Evolutionary conservation across 2,329 filamentous ascomycete species (phyloP), one percentile per base, ranked within the genome.

Genomic region (Diaporthe helianthi): DNA sequence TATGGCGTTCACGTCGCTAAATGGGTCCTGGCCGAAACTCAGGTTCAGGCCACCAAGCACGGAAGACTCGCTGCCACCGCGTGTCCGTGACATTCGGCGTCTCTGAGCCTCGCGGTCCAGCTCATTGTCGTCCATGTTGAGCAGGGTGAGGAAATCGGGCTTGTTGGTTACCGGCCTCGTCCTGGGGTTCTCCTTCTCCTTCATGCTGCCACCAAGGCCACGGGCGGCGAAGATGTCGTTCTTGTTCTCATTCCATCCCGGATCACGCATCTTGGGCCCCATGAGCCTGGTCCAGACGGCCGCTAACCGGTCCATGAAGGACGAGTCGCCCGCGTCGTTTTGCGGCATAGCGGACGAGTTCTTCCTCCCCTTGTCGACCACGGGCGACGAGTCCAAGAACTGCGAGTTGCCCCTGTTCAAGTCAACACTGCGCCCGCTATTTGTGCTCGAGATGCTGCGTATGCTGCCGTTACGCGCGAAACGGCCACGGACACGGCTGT

Each of bases 361-460:
- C 29, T 67, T 58, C 38, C 80, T 80, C 69, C 80, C 83, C 71
- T 83, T 81, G 33, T 75, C 75, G 15, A 71, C 70, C 64, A 73
- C 69, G 1, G 76, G 67, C 29, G 69, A 65, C 3, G 58, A 5
- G 29, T 81, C 78, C 69, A 82, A 78, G 71, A 85, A 86, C 72
- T 87, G 86, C 10, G 86, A 86, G 72, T 84, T 85, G 8, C 85
- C 84, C 58, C 84, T 79, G 75, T 87, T 82, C 71, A 87, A 79
- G 68, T 87, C 83, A 36, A 87, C 82, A 55, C 79, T 80, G 2
- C 82, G 78, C 10, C 76, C 75, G 19, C 75, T 78, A 55, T 77
- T 78, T 33, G 76, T 78, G 67, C 79, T 77, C 54, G 76, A 72
- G 31, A 72, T 69, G 44, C 69, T 70, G 49, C 64, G 65, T 15